These are phyloP conservation scores for Cyphellophora europaea DNA, from an alignment of 2,329 filamentous ascomycete species.

Conservation along the genomic window DNA sequence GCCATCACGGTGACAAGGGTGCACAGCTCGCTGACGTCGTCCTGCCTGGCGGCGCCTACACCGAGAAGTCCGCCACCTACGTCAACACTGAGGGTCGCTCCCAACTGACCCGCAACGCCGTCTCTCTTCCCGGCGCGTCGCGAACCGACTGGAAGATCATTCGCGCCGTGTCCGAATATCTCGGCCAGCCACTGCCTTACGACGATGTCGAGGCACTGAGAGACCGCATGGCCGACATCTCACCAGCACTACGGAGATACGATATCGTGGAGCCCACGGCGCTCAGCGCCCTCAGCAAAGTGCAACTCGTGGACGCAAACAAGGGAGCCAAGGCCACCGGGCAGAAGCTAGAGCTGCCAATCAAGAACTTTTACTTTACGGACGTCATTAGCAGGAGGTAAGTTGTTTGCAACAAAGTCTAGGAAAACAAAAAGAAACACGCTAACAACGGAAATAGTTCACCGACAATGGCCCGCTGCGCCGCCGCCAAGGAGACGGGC, in stretches of 20 bases:
- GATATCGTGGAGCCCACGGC: constrained; percentile 80
- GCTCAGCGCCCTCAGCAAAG: constrained; percentile 69
- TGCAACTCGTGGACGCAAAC: constrained; percentile 93
- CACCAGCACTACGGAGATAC: constrained; percentile 78
- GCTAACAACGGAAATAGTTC: constrained; percentile 50
- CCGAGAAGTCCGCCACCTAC: constrained; percentile 91
- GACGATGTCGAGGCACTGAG: constrained; percentile 83
- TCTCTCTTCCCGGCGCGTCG: constrained; percentile 76
- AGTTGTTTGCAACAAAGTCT: constrained; percentile 2
- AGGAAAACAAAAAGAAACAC: too few species aligned
- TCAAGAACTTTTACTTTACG: constrained; percentile 98
- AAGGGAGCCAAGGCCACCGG: constrained; percentile 69
- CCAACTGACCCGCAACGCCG: constrained; percentile 86
- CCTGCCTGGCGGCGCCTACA: constrained; percentile 90
- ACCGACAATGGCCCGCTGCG: constrained; percentile 96
- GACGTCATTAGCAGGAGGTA: constrained; percentile 94
- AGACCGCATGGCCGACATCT: constrained; percentile 92
- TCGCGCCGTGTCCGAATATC: constrained; percentile 82
- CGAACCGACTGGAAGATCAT: constrained; percentile 99
- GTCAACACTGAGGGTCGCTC: constrained; percentile 97
- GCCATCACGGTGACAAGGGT: constrained; percentile 90
- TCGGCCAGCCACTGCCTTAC: constrained; percentile 78
- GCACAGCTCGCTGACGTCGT: constrained; percentile 89
- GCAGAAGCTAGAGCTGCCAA: constrained; percentile 69
- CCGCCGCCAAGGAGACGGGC: constrained; percentile 76